Evolutionary conservation across 371 early-diverging fungal species (phyloP).

Genomic region (Circinella minor): DNA sequence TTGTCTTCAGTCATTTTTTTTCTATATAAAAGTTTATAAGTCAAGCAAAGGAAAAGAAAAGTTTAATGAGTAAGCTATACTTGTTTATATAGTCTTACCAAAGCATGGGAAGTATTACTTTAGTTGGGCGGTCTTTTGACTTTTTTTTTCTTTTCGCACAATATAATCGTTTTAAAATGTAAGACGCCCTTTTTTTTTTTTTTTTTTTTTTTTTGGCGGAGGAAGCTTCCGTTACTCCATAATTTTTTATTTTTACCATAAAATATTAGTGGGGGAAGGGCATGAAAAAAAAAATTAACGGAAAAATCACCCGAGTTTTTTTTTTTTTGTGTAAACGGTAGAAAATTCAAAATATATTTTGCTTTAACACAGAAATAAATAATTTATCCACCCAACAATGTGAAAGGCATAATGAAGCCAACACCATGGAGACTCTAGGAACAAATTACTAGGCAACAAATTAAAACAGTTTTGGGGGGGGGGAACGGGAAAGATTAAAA

Average conservation of each 20-base stretch:
- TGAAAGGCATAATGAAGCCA: background rate
- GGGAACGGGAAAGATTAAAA: no score
- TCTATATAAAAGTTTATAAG: background rate
- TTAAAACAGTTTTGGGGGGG: no score
- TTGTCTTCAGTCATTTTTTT: slow-evolving; percentile 14
- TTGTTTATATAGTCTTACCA: background rate
- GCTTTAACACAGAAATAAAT: background rate
- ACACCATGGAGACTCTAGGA: no score
- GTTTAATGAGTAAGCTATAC: background rate
- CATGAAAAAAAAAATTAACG: background rate
- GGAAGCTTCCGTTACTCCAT: slow-evolving; percentile 5
- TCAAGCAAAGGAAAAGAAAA: background rate
- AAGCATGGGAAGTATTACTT: no score
- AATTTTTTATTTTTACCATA: background rate
- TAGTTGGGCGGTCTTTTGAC: slow-evolving; percentile 1
- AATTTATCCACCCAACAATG: slow-evolving; percentile 4
- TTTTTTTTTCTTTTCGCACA: background rate
- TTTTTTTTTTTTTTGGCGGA: background rate
- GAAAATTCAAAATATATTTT: background rate
- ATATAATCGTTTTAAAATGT: no score
- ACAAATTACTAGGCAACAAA: background rate
- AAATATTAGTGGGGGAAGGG: background rate
- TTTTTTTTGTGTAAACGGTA: background rate
- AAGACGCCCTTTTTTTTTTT: no score
- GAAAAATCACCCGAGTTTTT: slow-evolving; percentile 6